Base-by-base conservation (phyloP, 306 rosid species). In the Cyamopsis tetragonoloba region DNA sequence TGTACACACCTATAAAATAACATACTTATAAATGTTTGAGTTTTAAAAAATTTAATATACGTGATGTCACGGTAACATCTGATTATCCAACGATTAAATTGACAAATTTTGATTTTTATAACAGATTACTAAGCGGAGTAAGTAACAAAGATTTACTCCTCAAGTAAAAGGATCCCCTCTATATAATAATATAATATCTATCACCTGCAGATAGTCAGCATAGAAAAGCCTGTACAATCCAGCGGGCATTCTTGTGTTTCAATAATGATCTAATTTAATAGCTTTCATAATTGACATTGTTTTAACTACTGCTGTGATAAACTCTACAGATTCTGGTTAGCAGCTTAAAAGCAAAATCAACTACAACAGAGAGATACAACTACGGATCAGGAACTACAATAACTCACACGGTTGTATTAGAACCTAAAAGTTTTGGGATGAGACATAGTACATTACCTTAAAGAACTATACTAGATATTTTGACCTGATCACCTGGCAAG, bases 261-360 rank as follows among this genome's bases (percentile, higher is more conserved):
- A 23, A 61, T 38, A 50, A 66, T 28, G 38, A 59, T 46, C 73
- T 53, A 56, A 51, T 42, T 37, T 73, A 70, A 70, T 62, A 70
- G 43, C 62, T 76, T 63, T 76, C 67, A 71, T 37, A 80, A 72
- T 34, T 14, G 50, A 54, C 22, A 55, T 32, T 63, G 77, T 68
- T 73, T 82, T 66, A 80, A 62, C 62, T 74, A 75, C 84, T 79
- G 61, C 24, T 54, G 82, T 79, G 65, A 70, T 76, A 53, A 34
- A 58, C 79, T 77, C 84, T 82, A 85, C 92, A 86, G 63, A 80
- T 74, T 76, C 68, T 71, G 84, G 96, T 89, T 86, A 84, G 90
- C 80, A 77, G 79, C 74, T 62, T 31, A 22, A 70, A 80, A 67
- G 50, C 60, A 59, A 48, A 72, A 59, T 63, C 41, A 53, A 73